A percentile compares a stretch with the other conserved stretches of the same genome.
phyloP scores from a whole-genome alignment of 495 filamentous ascomycete species.

The Xylaria longipes region DNA sequence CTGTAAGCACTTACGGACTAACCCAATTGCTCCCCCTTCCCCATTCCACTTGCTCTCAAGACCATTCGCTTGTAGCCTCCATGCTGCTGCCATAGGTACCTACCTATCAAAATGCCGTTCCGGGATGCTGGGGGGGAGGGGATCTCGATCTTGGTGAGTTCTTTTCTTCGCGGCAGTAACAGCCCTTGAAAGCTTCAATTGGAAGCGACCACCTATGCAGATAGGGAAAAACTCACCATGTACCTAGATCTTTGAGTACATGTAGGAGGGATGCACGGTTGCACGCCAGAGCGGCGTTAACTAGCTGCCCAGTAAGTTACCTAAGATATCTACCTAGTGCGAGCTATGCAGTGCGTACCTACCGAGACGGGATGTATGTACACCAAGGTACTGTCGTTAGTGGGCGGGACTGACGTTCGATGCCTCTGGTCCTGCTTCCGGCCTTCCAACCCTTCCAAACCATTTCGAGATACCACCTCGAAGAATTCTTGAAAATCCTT shows the following conservation, averaged over 20 bases:
- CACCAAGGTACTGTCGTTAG: constrained; percentile 2
- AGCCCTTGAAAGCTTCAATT: not conserved
- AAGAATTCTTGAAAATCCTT: constrained; percentile 17
- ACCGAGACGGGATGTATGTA: constrained; percentile 2
- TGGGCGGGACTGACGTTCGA: constrained; percentile 6
- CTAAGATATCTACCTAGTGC: not conserved
- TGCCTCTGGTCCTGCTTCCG: constrained; percentile 19
- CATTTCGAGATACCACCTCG: not conserved
- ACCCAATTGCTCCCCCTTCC: not conserved
- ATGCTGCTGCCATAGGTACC: constrained; percentile 8
- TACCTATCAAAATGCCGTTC: constrained; percentile 10
- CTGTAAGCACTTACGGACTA: not conserved
- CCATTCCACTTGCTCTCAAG: not conserved
- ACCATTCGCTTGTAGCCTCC: not conserved
- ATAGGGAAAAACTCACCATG: not conserved
- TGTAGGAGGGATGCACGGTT: constrained; percentile 5
- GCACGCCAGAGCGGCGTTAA: not conserved
- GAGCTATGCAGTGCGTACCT: not conserved
- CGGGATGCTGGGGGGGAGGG: not conserved
- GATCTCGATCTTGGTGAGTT: not conserved
- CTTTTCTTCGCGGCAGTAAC: not conserved
- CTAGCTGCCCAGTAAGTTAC: too few species aligned
- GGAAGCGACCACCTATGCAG: not conserved
- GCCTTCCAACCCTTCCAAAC: not conserved
- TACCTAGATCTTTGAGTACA: not conserved